phyloP scores from a whole-genome alignment of 106 monocot species.

The Acorus gramineus region DNA sequence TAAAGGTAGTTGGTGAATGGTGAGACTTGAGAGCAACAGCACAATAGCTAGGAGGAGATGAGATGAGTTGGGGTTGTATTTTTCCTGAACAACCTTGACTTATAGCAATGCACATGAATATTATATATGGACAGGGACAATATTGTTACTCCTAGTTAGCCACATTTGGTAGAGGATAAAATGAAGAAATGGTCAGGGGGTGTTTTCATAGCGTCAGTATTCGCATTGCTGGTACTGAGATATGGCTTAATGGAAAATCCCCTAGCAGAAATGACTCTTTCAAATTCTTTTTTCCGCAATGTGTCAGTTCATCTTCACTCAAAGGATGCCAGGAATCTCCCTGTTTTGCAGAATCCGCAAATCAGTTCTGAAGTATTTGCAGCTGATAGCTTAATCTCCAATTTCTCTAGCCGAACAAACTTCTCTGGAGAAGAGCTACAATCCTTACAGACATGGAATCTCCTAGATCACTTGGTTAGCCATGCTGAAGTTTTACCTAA shows the following conservation, averaged over 20 bases:
- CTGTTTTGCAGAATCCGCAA: slow-evolving; percentile 28
- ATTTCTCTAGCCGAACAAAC: slow-evolving; percentile 32
- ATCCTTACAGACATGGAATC: slow-evolving; percentile 70
- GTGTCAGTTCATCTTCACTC: slow-evolving; percentile 36
- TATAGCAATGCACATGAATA: too few relatives aligned
- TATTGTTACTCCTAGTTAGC: too few relatives aligned
- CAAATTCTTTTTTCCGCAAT: slow-evolving; percentile 29
- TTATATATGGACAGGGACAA: too few relatives aligned
- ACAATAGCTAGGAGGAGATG: too few relatives aligned
- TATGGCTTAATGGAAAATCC: slow-evolving; percentile 58
- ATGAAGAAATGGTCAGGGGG: slow-evolving; percentile 49
- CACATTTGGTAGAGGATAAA: neutral
- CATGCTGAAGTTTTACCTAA: slow-evolving; percentile 43
- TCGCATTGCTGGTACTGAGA: slow-evolving; percentile 37
- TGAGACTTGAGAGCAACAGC: too few relatives aligned
- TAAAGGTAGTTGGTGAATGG: too few relatives aligned
- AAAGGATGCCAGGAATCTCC: slow-evolving; percentile 19
- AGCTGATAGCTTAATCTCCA: slow-evolving; percentile 28
- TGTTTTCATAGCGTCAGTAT: slow-evolving; percentile 15
- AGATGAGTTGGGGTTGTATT: too few relatives aligned
- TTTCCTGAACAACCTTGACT: too few relatives aligned
- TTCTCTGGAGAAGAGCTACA: slow-evolving; percentile 40
- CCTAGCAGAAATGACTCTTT: slow-evolving; percentile 33
- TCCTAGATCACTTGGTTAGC: slow-evolving; percentile 37
- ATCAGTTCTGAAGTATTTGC: slow-evolving; percentile 39